These are phyloP conservation scores for Huiozyma sinensis DNA, from an alignment of 805 yeast species.

Conservation along the genomic window DNA sequence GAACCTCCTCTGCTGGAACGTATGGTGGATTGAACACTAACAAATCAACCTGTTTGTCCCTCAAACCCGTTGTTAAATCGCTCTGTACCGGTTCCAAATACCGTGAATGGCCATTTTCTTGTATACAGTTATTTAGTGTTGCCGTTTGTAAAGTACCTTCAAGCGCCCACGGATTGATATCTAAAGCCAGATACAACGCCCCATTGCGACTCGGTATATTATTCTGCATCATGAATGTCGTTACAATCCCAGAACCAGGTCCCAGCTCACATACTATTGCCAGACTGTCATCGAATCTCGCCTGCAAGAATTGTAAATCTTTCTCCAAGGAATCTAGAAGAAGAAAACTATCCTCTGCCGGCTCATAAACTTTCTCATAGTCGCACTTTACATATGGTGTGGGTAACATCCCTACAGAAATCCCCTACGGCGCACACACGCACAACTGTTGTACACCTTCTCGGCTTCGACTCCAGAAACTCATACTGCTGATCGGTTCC, in stretches of 20 bases:
- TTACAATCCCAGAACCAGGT: slow-evolving; percentile 82
- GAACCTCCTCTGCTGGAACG: slow-evolving; percentile 79
- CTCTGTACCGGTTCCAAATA: slow-evolving; percentile 45
- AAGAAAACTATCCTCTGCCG: slow-evolving; percentile 86
- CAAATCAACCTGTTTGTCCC: slow-evolving; percentile 45
- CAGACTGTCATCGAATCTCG: slow-evolving; percentile 17
- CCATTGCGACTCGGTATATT: slow-evolving; percentile 34
- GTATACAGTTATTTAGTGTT: slow-evolving; percentile 13
- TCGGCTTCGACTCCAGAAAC: too few species aligned
- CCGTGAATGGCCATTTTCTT: background rate
- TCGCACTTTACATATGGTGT: slow-evolving; percentile 63
- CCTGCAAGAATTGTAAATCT: slow-evolving; percentile 32
- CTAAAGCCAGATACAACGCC: slow-evolving; percentile 57
- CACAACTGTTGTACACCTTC: too few species aligned
- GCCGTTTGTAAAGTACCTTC: slow-evolving; percentile 38
- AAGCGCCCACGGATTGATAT: slow-evolving; percentile 74
- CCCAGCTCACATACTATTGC: slow-evolving; percentile 79
- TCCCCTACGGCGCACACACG: too few species aligned
- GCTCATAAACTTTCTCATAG: slow-evolving; percentile 77
- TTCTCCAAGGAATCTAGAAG: slow-evolving; percentile 70
- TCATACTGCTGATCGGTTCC: too few species aligned
- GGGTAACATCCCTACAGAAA: slow-evolving; percentile 46
- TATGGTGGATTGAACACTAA: slow-evolving; percentile 92
- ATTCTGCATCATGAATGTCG: slow-evolving; percentile 57
- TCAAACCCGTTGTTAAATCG: slow-evolving; percentile 43